phyloP scores from a whole-genome alignment of 176 grass and related monocot species.

The Urochloa ruziziensis region DNA sequence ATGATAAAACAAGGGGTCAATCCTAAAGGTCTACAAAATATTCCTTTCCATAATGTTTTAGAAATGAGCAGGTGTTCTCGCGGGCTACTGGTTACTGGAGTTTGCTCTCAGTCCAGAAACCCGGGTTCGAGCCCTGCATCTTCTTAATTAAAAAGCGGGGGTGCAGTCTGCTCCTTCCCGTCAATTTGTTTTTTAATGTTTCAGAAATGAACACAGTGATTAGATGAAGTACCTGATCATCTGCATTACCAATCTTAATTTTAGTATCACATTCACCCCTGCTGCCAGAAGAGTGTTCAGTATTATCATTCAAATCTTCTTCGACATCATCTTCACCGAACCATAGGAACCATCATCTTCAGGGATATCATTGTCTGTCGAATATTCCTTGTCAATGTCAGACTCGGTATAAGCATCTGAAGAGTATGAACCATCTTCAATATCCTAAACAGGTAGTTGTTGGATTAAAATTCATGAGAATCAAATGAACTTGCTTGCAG shows the following conservation, averaged over 20 bases:
- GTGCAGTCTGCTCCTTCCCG: too few relatives aligned
- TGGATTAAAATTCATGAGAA: constrained; percentile 43
- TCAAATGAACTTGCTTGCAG: constrained; percentile 19
- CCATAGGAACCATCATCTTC: constrained; percentile 69
- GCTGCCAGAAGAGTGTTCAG: constrained; percentile 38
- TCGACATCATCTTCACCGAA: constrained; percentile 58
- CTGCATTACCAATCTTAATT: constrained; percentile 31
- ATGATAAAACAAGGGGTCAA: not conserved
- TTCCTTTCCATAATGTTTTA: not conserved
- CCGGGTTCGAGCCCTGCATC: too few relatives aligned
- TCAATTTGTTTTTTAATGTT: too few relatives aligned
- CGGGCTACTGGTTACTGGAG: too few relatives aligned
- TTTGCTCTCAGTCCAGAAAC: too few relatives aligned
- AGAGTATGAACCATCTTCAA: constrained; percentile 71
- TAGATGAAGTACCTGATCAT: constrained; percentile 58
- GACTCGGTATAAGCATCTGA: constrained; percentile 89
- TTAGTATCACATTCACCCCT: constrained; percentile 45
- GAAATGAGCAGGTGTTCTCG: constrained; percentile 29
- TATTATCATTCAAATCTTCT: constrained; percentile 54
- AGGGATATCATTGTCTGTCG: constrained; percentile 63
- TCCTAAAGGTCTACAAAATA: constrained; percentile 17
- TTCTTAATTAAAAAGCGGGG: too few relatives aligned
- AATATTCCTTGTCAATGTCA: constrained; percentile 72
- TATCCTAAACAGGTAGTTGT: constrained; percentile 44
- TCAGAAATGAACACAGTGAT: constrained; percentile 21